phyloP scores from a whole-genome alignment of 192 early-diverging fungal genomes.

The Phlyctochytrium bullatum region DNA sequence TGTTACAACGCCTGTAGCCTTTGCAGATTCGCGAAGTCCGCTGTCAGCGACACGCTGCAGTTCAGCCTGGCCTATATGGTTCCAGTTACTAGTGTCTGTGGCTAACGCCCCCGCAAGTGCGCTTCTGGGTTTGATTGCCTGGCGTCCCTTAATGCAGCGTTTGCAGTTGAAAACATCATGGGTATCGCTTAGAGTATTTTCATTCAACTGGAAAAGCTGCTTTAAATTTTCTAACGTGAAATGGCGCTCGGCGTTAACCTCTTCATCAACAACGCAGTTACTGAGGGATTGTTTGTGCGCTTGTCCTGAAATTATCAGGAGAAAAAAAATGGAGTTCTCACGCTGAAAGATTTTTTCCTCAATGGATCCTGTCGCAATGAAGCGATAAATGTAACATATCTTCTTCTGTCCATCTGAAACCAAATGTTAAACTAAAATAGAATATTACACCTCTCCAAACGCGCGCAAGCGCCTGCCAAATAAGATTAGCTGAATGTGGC shows the following conservation, averaged over 20 bases:
- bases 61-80: constrained; percentile 43
- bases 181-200: constrained; percentile 74
- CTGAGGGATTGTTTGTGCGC: constrained; percentile 75
- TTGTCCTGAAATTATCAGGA: constrained; percentile 39
- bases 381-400: constrained; percentile 94
- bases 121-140: constrained; percentile 56
- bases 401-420: constrained; percentile 58
- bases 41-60: constrained; percentile 40
- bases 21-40: constrained; percentile 38
- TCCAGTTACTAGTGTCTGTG: constrained; percentile 56
- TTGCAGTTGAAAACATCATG: constrained; percentile 97
- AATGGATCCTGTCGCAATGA: constrained; percentile 95
- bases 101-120: constrained; percentile 47
- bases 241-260: constrained; percentile 87
- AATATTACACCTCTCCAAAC: constrained; percentile 82
- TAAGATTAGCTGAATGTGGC: no score
- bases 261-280: constrained; percentile 94
- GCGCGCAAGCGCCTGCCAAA: constrained; percentile 76
- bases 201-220: constrained; percentile 86
- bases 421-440: not conserved
- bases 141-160: constrained; percentile 82
- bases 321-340: constrained; percentile 47
- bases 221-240: constrained; percentile 87
- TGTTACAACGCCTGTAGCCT: constrained; percentile 30
- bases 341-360: constrained; percentile 99